A percentile compares a stretch with the other conserved stretches of the same genome.
Evolutionary conservation across 78 protist genomes (phyloP).

Genomic region (Dictyostelium brefeldianum): DNA sequence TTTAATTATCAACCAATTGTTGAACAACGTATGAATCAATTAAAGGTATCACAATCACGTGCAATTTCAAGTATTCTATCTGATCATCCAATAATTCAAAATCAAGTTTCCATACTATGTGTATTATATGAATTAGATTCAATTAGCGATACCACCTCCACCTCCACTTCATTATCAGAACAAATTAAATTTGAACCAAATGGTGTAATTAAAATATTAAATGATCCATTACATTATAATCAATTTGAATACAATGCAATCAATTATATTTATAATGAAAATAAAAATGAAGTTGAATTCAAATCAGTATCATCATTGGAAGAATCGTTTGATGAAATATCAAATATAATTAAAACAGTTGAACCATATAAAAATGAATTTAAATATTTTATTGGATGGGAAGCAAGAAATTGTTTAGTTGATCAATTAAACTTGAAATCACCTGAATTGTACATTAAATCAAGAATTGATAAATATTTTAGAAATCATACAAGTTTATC

Average conservation of each 20-base stretch:
- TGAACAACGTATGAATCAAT: slow-evolving; percentile 48
- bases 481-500: slow-evolving; percentile 16
- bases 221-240: not conserved
- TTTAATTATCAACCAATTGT: slow-evolving; percentile 70
- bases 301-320: not conserved
- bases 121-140: slow-evolving; percentile 17
- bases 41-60: not conserved
- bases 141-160: not conserved
- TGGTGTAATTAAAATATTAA: not conserved
- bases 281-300: slow-evolving; percentile 8
- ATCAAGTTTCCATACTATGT: slow-evolving; percentile 42
- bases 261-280: not conserved
- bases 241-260: not conserved
- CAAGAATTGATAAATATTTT: slow-evolving; percentile 14
- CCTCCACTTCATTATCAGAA: not conserved
- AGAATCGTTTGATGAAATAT: not conserved
- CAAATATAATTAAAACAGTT: not conserved
- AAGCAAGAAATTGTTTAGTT: not conserved
- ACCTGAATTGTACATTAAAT: slow-evolving; percentile 13
- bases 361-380: slow-evolving; percentile 11
- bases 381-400: slow-evolving; percentile 25
- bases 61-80: slow-evolving; percentile 1
- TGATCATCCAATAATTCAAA: slow-evolving; percentile 52
- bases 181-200: slow-evolving; percentile 9
- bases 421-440: too few relatives aligned